Evolutionary conservation across 345 rosid genomes (phyloP).

Genomic region (Syzygium jambos): DNA sequence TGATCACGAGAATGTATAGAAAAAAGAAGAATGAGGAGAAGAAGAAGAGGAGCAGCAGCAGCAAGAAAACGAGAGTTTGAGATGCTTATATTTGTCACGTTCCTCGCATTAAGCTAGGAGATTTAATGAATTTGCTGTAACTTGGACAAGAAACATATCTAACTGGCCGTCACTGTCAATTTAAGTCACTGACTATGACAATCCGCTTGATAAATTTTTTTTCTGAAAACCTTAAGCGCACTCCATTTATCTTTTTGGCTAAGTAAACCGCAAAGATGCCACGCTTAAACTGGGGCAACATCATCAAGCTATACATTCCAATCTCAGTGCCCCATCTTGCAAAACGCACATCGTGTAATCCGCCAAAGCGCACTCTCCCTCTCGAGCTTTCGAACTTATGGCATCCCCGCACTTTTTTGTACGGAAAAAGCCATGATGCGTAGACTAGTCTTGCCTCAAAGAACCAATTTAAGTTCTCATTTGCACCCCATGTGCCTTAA

Average conservation of each 20-base stretch:
- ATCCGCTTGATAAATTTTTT: not conserved
- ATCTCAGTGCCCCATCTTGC: not conserved
- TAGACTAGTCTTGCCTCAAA: not conserved
- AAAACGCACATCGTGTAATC: not conserved
- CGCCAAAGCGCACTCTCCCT: not conserved
- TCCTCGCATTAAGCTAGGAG: not conserved
- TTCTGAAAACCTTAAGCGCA: not conserved
- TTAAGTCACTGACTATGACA: not conserved
- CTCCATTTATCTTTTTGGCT: too few relatives aligned
- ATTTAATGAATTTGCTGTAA: not conserved
- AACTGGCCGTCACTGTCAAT: not conserved
- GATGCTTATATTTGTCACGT: not conserved
- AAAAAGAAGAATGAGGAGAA: not conserved
- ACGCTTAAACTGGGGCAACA: not conserved
- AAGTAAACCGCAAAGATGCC: not conserved
- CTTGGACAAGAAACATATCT: not conserved
- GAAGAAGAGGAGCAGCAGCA: not conserved
- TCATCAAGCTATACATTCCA: not conserved
- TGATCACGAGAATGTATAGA: not conserved
- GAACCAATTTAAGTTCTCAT: not conserved
- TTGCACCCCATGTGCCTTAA: not conserved
- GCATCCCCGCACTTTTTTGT: not conserved
- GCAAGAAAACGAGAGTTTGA: not conserved
- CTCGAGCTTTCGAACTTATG: not conserved
- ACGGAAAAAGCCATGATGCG: not conserved